Base-by-base conservation (phyloP, 169 alveolate species). In the Eimeria brunetti region DNA sequence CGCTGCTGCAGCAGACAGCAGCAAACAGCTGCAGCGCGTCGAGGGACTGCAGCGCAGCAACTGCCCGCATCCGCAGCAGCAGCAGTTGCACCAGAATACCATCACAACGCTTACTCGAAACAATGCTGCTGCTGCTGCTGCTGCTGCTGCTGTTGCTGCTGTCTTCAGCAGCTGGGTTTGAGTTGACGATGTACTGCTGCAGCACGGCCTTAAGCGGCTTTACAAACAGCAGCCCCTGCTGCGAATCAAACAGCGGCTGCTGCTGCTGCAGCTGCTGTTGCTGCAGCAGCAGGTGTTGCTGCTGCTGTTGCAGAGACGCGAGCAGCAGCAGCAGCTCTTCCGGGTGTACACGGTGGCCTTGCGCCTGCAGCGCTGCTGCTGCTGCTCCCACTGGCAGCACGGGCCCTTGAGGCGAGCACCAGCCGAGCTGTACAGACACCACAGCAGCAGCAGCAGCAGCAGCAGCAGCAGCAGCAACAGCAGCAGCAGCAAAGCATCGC, bases 21-120 rank as follows among this genome's bases (percentile, higher is more conserved):
- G 89, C 89, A 60, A 49, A 80, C 27, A 80, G 89, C 49, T 80
- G 89, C 89, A 80, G 69, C 9, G 62, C 71, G 49, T 80, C 89
- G 44, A 80, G 89, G 38, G 89, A 44, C 20, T 80, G 67, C 44
- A 80, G 69, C 7, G 89, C 89, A 49, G 89, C 89, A 80, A 33
- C 69, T 2, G 89, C 64, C 11, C 89, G 89, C 89, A 80, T 80
- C 46, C 89, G 89, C 71, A 80, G 89, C 89, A 80, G 89, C 71
- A 80, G 62, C 71, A 36, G 89, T 71, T 80, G 89, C 71, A 80
- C 38, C 71, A 80, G 89, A 56, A 49, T 7, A 6, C 41, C 53
- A 44, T 41, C 89, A 33, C 89, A 80, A 27, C 44, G 89, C 49
- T 7, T 44, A 16, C 14, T 12, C 5, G 46, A 44, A 38, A 53